Percentiles rank a stretch among this genome's conserved stretches.
Evolutionary conservation across 257 asterid species (phyloP).

Genomic region (Nicotiana noctiflora): DNA sequence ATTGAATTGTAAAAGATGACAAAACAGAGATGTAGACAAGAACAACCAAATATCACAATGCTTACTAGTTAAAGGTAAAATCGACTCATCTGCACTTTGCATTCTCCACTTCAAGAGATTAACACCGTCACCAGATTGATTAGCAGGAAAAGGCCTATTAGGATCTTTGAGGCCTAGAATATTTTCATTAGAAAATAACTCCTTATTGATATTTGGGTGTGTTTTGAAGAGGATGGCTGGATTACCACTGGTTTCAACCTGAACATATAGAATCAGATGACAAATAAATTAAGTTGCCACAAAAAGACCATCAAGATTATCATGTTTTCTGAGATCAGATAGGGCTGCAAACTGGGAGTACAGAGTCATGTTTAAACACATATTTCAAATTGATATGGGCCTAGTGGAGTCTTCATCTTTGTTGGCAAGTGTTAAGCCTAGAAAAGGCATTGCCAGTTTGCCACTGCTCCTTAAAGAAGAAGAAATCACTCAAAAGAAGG

Average conservation of each 20-base stretch:
- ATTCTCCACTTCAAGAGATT: conserved; percentile 81
- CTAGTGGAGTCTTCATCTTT: too few species aligned
- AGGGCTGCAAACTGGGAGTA: too few species aligned
- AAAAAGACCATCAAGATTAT: not conserved
- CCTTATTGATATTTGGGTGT: conserved; percentile 86
- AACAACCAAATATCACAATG: not conserved
- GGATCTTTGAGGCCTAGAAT: conserved; percentile 76
- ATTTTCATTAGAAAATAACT: conserved; percentile 57
- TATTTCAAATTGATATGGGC: too few species aligned
- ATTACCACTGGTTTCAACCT: conserved; percentile 78
- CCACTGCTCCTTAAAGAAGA: too few species aligned
- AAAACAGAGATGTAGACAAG: not conserved
- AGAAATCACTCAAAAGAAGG: too few species aligned
- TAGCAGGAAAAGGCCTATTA: conserved; percentile 64
- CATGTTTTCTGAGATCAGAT: not conserved
- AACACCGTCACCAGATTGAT: conserved; percentile 73
- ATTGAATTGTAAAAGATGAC: not conserved
- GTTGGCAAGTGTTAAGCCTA: too few species aligned
- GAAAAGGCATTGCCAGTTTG: too few species aligned
- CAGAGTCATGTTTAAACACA: not conserved
- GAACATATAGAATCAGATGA: conserved; percentile 11
- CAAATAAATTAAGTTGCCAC: too few species aligned
- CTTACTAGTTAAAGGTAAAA: conserved; percentile 85
- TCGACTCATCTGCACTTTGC: conserved; percentile 76
- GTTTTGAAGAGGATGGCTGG: conserved; percentile 74